Conservation (phyloP, 495 filamentous ascomycete genomes). For the Delitschia confertaspora region DNA sequence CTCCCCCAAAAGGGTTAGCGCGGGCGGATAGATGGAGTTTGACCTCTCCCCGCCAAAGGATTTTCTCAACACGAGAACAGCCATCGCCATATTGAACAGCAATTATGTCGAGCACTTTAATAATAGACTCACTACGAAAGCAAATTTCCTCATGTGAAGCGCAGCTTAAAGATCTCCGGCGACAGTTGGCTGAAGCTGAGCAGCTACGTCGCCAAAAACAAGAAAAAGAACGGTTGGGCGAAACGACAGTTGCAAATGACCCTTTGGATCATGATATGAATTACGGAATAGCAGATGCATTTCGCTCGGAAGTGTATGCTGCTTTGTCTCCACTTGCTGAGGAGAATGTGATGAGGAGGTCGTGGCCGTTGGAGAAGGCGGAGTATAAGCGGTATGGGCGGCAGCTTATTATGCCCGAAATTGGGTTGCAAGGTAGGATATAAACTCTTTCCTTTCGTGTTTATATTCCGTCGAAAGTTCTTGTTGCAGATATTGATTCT, state of each 20-base stretch:
- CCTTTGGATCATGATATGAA: slow-evolving; percentile 20
- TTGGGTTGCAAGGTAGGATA: slow-evolving; percentile 75
- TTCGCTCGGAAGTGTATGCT: slow-evolving; percentile 24
- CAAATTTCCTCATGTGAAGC: slow-evolving; percentile 30
- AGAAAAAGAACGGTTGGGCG: slow-evolving; percentile 7
- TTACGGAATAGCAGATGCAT: slow-evolving; percentile 27
- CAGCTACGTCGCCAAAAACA: slow-evolving; percentile 4
- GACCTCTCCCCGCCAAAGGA: too few species aligned
- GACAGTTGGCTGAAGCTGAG: slow-evolving; percentile 30
- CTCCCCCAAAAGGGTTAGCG: too few species aligned
- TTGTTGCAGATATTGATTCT: slow-evolving; percentile 12
- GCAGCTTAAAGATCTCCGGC: slow-evolving; percentile 25
- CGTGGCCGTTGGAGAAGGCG: slow-evolving; percentile 54
- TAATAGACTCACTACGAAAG: slow-evolving; percentile 22
- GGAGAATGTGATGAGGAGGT: slow-evolving; percentile 24
- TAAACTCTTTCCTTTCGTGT: background rate
- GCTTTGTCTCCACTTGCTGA: slow-evolving; percentile 20
- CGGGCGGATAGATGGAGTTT: too few species aligned
- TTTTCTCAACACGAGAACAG: too few species aligned
- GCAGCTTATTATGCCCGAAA: slow-evolving; percentile 81
- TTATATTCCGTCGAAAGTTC: background rate
- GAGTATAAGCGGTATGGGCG: slow-evolving; percentile 83
- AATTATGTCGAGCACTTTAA: slow-evolving; percentile 10
- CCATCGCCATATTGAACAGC: too few species aligned
- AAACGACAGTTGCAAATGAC: slow-evolving; percentile 2